Conservation (phyloP, 225 moss, liverwort and hornwort genomes). For the Neckera pumila region DNA sequence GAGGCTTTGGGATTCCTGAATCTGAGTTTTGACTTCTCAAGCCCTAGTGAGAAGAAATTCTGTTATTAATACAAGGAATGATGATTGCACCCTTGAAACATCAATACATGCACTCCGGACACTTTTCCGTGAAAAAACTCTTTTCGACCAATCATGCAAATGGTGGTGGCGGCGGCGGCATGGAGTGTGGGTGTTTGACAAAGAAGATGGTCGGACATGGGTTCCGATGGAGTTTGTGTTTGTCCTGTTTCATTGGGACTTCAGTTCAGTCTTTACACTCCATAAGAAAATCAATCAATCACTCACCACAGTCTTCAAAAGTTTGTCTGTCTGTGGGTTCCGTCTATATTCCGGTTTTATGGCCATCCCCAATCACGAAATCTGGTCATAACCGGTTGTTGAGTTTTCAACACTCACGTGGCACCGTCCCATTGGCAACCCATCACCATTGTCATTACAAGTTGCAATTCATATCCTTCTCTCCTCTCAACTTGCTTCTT, state of each 20-base stretch:
- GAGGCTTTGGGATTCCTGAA: not conserved
- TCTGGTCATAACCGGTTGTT: too few relatives aligned
- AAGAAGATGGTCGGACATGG: not conserved
- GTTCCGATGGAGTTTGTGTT: not conserved
- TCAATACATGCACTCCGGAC: not conserved
- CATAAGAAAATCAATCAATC: not conserved
- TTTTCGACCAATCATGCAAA: not conserved
- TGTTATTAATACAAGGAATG: not conserved
- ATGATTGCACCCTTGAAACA: not conserved
- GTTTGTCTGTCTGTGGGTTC: not conserved
- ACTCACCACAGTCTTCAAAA: too few relatives aligned
- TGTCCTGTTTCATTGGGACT: not conserved
- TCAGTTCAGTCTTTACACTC: too few relatives aligned
- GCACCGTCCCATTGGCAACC: too few relatives aligned
- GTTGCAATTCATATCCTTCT: too few relatives aligned
- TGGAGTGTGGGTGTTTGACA: not conserved
- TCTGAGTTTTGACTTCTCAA: not conserved
- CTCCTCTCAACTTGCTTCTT: too few relatives aligned
- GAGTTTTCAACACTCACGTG: too few relatives aligned
- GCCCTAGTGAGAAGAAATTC: not conserved
- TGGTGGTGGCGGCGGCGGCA: not conserved
- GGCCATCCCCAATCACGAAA: too few relatives aligned
- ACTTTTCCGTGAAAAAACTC: not conserved
- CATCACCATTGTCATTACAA: too few relatives aligned
- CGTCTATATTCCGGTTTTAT: not conserved